Evolutionary conservation across 257 asterid species (phyloP), one percentile per base, ranked within the genome.

Genomic region (Apocynum venetum): DNA sequence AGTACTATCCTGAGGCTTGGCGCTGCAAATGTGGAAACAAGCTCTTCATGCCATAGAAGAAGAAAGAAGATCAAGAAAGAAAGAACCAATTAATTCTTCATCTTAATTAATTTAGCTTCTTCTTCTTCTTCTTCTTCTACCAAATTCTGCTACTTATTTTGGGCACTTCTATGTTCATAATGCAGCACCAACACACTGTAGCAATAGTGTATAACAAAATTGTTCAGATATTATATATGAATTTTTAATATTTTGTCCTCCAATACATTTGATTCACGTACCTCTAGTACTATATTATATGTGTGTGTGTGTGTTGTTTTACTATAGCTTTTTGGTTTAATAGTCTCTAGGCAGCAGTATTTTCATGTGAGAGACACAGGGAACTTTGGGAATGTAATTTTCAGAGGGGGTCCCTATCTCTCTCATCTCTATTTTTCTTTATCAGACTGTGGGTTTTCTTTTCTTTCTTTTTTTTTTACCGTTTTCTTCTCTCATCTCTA

Each of bases 1-100:
- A 93, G 91, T 93, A 91, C 73, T 93, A 93, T 56, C 98, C 98
- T 0, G 98, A 93, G 72, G 98, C 97, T 14, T 93, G 98, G 97
- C 86, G 97, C 51, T 93, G 98, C 91, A 86, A 88, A 81, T 93
- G 98, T 83, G 96, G 97, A 8, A 85, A 86, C 80, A 91, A 84
- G 75, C 84, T 90, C 12, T 93, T 82, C 89, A 88, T 91, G 97
- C 96, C 98, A 75, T 93, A 81, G 72, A 14, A 46, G 15, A 6
- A 47, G 1, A 14, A 49, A 41, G 48, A 71, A 25, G 8, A 51
- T 8, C 7, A 57, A n/a, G 56, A 52, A 12, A 35, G 3, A 35
- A 59, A n/a, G 43, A 61, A 61, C 8, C 31, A 25, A 25, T 25
- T 25, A 57, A 43, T 64, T 76, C 43, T 65, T 11, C 6, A 19